These are phyloP conservation scores for Lactuca sativa DNA, from an alignment of 129 eudicot species.

Conservation along the genomic window DNA sequence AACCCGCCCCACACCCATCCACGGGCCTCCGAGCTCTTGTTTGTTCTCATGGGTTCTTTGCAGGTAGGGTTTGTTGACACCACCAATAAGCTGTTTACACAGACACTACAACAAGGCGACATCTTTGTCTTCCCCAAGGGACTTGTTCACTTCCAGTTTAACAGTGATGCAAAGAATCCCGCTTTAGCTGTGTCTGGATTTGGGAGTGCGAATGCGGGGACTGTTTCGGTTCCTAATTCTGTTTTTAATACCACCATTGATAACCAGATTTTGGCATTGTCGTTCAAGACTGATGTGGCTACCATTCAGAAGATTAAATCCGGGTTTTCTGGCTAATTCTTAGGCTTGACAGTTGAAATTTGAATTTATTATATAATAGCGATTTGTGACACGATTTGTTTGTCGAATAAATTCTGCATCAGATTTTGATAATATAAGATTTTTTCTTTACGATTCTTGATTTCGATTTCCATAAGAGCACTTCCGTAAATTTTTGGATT, in stretches of 20 bases:
- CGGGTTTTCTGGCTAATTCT: slow-evolving; percentile 15
- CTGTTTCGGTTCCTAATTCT: slow-evolving; percentile 30
- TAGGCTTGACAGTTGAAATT: not conserved
- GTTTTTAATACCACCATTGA: slow-evolving; percentile 34
- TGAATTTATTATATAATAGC: too few species aligned
- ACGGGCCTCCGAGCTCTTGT: slow-evolving; percentile 40
- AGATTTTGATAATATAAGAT: not conserved
- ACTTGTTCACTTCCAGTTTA: slow-evolving; percentile 40
- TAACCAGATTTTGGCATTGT: slow-evolving; percentile 28
- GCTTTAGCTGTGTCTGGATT: slow-evolving; percentile 36
- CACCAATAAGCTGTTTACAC: slow-evolving; percentile 33
- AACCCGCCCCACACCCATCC: slow-evolving; percentile 43
- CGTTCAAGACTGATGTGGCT: slow-evolving; percentile 36
- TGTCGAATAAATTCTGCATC: not conserved
- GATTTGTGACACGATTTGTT: slow-evolving; percentile 1
- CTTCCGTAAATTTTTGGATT: too few species aligned
- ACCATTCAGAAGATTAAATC: slow-evolving; percentile 37
- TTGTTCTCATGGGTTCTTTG: slow-evolving; percentile 25
- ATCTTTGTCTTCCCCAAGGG: slow-evolving; percentile 45
- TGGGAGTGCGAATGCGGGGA: slow-evolving; percentile 43
- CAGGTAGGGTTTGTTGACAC: slow-evolving; percentile 41
- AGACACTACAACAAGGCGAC: slow-evolving; percentile 32
- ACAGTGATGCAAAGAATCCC: slow-evolving; percentile 12
- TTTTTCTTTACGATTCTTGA: not conserved
- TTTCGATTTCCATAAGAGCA: not conserved